These are phyloP conservation scores for Coniochaeta pulveracea DNA, from an alignment of 2,329 filamentous ascomycete genomes.

Conservation along the genomic window DNA sequence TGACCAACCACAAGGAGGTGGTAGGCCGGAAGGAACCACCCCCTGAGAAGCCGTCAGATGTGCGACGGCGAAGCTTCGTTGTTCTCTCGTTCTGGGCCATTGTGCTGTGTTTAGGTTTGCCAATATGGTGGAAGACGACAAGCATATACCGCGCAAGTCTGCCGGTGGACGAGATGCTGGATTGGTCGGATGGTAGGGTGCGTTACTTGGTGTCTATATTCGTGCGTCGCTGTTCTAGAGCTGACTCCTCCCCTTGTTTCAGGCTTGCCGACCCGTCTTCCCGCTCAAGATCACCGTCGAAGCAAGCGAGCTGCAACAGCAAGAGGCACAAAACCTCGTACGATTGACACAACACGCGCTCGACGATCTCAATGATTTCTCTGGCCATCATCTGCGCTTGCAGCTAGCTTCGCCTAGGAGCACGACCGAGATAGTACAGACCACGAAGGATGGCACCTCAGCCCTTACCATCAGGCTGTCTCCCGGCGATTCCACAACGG, in stretches of 20 bases:
- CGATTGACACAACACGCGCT: slow-evolving; percentile 76
- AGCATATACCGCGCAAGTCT: slow-evolving; percentile 80
- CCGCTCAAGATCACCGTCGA: slow-evolving; percentile 74
- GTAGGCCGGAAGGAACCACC: slow-evolving; percentile 45
- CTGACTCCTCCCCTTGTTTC: slow-evolving; percentile 5
- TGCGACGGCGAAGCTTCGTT: slow-evolving; percentile 60
- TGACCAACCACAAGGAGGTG: slow-evolving; percentile 2
- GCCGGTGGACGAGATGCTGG: slow-evolving; percentile 75
- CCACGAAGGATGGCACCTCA: slow-evolving; percentile 32
- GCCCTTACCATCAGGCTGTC: slow-evolving; percentile 62
- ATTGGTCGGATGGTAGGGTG: slow-evolving; percentile 87
- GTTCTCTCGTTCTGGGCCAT: slow-evolving; percentile 87
- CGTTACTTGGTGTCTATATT: slow-evolving; percentile 8
- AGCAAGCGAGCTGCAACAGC: slow-evolving; percentile 50
- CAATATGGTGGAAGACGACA: slow-evolving; percentile 94
- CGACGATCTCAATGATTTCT: slow-evolving; percentile 78
- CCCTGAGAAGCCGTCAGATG: slow-evolving; percentile 61
- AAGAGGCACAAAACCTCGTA: slow-evolving; percentile 63
- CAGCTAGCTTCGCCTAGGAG: slow-evolving; percentile 39
- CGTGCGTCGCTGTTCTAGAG: background rate
- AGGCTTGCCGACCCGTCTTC: slow-evolving; percentile 84
- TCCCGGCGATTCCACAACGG: slow-evolving; percentile 48
- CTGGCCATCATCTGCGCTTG: slow-evolving; percentile 70
- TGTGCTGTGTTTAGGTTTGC: slow-evolving; percentile 71
- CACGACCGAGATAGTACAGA: slow-evolving; percentile 5